These are phyloP conservation scores for Brettanomyces naardenensis DNA, from an alignment of 805 yeast genomes.

Conservation along the genomic window DNA sequence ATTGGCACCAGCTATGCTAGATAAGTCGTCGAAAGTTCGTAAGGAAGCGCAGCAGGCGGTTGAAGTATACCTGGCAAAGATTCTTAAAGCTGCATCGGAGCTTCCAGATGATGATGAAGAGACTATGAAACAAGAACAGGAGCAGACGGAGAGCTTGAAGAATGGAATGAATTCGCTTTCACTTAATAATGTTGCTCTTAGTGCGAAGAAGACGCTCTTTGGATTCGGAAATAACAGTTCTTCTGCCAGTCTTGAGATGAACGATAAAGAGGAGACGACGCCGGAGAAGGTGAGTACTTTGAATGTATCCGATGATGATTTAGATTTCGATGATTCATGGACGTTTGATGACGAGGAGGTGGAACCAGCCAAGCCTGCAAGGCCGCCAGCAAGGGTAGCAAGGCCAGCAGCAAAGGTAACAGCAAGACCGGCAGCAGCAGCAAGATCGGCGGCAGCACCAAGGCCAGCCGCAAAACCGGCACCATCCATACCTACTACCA, in stretches of 20 bases:
- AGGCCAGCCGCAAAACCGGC: too few species aligned
- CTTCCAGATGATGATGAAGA: slow-evolving; percentile 22
- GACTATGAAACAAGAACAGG: slow-evolving; percentile 9
- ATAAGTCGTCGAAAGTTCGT: slow-evolving; percentile 62
- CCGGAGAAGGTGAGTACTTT: background rate
- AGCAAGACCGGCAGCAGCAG: background rate
- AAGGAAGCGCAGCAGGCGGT: slow-evolving; percentile 64
- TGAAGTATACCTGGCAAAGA: slow-evolving; percentile 48
- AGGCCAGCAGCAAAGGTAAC: slow-evolving; percentile 23
- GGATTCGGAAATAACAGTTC: slow-evolving; percentile 1
- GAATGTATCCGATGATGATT: slow-evolving; percentile 9
- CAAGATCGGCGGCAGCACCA: background rate
- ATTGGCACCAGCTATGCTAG: slow-evolving; percentile 77
- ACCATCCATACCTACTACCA: too few species aligned
- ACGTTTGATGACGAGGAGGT: slow-evolving; percentile 15
- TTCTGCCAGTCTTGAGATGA: slow-evolving; percentile 3
- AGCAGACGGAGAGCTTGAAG: background rate
- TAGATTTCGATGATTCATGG: slow-evolving; percentile 21
- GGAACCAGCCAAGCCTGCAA: slow-evolving; percentile 2
- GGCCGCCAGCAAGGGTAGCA: background rate
- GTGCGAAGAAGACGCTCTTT: background rate
- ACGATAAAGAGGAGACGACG: background rate
- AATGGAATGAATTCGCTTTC: slow-evolving; percentile 2
- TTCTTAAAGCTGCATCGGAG: slow-evolving; percentile 38
- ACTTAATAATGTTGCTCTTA: background rate